phyloP scores from a whole-genome alignment of 352 stramenopile genomes.

The Aphanomyces astaci region DNA sequence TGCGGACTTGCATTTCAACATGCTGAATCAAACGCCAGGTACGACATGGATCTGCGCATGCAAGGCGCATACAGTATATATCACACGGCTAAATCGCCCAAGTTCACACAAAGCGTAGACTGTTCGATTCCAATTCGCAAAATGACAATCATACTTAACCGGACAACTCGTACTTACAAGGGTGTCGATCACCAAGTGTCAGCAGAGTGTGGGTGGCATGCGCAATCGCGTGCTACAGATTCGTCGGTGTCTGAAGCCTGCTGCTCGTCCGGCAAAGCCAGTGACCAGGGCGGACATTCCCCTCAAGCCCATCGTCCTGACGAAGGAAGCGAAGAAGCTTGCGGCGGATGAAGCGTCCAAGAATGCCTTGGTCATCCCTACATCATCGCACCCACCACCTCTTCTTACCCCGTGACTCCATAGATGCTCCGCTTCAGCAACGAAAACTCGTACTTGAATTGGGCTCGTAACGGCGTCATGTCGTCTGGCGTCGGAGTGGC shows the following conservation, averaged over 20 bases:
- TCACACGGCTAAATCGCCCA: too few species aligned
- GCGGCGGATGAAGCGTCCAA: constrained; percentile 6
- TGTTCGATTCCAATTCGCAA: too few species aligned
- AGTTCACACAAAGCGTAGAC: too few species aligned
- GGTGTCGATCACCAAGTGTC: background rate
- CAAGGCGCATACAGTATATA: too few species aligned
- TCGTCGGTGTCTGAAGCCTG: constrained; percentile 1
- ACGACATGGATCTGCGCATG: too few species aligned
- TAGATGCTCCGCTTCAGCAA: constrained; percentile 80
- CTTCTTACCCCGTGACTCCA: background rate
- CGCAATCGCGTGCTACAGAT: constrained; percentile 8
- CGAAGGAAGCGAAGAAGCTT: background rate
- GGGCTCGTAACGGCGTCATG: constrained; percentile 75
- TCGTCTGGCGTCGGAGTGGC: constrained; percentile 73
- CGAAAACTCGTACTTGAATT: constrained; percentile 85
- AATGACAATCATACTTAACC: too few species aligned
- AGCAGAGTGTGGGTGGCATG: background rate
- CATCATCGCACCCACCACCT: background rate
- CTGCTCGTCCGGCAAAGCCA: background rate
- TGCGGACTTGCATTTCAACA: too few species aligned
- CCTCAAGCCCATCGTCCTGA: background rate
- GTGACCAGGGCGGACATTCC: background rate
- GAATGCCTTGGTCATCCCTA: constrained; percentile 5
- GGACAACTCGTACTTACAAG: too few species aligned
- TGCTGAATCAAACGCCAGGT: too few species aligned